Conservation (phyloP, 164 flowering plant genomes). For the Taxillus chinensis region DNA sequence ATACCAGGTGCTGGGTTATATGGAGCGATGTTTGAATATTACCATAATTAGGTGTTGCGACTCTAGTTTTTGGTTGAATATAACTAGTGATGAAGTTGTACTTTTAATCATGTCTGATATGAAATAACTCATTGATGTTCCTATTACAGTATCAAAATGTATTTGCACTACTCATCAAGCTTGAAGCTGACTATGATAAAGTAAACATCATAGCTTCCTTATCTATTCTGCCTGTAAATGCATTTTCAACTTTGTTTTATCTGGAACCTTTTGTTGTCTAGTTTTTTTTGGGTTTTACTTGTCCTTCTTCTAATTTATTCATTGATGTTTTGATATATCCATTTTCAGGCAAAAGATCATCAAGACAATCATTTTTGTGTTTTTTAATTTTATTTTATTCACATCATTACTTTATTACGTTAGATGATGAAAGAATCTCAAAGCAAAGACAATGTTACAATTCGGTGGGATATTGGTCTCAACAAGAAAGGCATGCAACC, state of each 20-base stretch:
- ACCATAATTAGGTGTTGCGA: background rate
- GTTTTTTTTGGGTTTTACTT: background rate
- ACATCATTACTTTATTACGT: constrained; percentile 3
- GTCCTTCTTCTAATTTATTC: background rate
- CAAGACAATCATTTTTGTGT: background rate
- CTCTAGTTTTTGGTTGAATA: background rate
- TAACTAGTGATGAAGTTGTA: background rate
- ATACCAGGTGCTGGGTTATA: constrained; percentile 55
- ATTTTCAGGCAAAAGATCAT: background rate
- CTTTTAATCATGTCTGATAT: background rate
- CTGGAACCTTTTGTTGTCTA: background rate
- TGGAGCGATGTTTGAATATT: background rate
- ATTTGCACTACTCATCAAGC: constrained; percentile 96
- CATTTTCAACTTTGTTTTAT: background rate
- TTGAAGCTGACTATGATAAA: constrained; percentile 99
- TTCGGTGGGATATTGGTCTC: constrained; percentile 98
- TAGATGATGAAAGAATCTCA: constrained; percentile 99
- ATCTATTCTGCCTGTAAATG: background rate
- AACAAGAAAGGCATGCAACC: too few species aligned
- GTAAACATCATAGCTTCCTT: constrained; percentile 19
- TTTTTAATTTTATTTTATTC: background rate
- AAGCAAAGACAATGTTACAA: constrained; percentile 90
- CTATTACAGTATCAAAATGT: constrained; percentile 96
- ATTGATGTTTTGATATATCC: background rate
- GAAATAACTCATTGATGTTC: background rate